These are phyloP conservation scores for Lepidium didymum DNA, from an alignment of 345 rosid species.

Conservation along the genomic window DNA sequence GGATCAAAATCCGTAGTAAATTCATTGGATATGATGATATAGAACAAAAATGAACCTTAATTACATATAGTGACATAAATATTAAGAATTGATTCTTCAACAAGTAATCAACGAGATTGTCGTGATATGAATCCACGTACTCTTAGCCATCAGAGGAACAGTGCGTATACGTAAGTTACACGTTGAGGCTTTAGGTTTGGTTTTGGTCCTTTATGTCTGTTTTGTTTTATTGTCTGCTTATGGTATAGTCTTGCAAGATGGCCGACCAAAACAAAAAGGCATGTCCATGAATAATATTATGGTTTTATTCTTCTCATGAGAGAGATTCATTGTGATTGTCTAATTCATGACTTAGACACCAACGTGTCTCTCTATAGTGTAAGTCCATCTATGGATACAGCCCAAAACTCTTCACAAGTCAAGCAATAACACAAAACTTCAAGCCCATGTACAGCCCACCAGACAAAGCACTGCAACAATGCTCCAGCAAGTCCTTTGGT, in stretches of 20 bases:
- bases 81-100: not conserved
- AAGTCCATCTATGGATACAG: too few relatives aligned
- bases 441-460: too few relatives aligned
- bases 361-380: too few relatives aligned
- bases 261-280: conserved; percentile 15
- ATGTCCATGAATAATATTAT: not conserved
- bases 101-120: not conserved
- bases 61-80: not conserved
- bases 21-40: not conserved
- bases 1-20: not conserved
- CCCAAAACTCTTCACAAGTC: too few relatives aligned
- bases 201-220: not conserved
- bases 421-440: too few relatives aligned
- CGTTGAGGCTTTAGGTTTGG: not conserved
- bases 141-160: conserved; percentile 18
- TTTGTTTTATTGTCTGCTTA: not conserved
- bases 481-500: too few relatives aligned
- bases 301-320: conserved; percentile 1
- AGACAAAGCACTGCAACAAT: too few relatives aligned
- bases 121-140: not conserved
- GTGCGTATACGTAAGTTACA: conserved; percentile 8
- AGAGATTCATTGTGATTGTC: not conserved
- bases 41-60: not conserved
- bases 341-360: not conserved
- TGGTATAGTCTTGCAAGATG: not conserved